Evolutionary conservation across 2,329 filamentous ascomycete genomes (phyloP), one percentile per base, ranked within the genome.

Genomic region (Didymellaceae sp.): DNA sequence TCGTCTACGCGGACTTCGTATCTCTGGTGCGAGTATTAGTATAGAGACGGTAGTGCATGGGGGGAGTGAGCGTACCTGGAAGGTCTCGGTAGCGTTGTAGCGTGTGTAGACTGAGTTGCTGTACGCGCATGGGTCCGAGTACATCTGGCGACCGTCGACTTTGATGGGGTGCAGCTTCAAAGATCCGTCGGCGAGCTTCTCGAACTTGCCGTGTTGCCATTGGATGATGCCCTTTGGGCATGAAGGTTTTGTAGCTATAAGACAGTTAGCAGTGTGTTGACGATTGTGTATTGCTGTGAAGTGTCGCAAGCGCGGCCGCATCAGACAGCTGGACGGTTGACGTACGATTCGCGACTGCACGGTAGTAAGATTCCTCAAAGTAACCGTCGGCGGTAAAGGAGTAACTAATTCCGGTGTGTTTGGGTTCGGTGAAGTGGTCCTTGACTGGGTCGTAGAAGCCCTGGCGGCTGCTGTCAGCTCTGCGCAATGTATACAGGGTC

Each of bases 301-400:
- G 9, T 8, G 11, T 4, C 13, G 17, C 8, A 13, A 3, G 7
- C 6, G 6, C 6, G 16, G n/a, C 32, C 5, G n/a, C 16, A 14
- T 5, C n/a, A n/a, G n/a, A n/a, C n/a, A 13, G 8, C 20, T 17
- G 16, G 18, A 25, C 21, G 33, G 28, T 20, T 8, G 25, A 79
- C 84, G 70, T 73, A 88, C 85, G 87, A 67, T 90, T 89, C 38
- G 87, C 74, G 63, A 89, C 73, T 8, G 86, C 86, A 55, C 86
- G 80, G 70, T 89, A 90, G 69, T 86, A 85, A 11, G 87, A 86
- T 63, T 85, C 80, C 73, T 90, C 87, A 65, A 81, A 90, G 70
- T 80, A 78, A 17, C 87, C 87, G 66, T 89, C 83, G 31, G 73
- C 76, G 4, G 85, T 86, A 72, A 90, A 90, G 9, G 87, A 90